These are phyloP conservation scores for Cetraspora pellucida DNA, from an alignment of 192 early-diverging fungal genomes.

Conservation along the genomic window DNA sequence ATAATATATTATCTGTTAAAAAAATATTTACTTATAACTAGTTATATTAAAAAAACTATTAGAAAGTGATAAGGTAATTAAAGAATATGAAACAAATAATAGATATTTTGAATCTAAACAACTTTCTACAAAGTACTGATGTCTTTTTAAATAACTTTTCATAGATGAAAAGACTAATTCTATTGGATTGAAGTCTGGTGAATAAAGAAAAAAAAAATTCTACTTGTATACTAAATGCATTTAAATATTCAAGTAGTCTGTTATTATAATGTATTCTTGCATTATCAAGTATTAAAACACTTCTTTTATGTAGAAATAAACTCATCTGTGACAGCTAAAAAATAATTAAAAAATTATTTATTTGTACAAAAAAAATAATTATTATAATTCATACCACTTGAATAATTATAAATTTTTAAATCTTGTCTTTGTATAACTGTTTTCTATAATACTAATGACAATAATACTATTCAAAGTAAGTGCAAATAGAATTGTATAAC, in stretches of 20 bases:
- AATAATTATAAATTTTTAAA: constrained; percentile 1
- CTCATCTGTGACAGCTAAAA: not conserved
- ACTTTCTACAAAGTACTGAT: constrained; percentile 6
- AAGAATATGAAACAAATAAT: not conserved
- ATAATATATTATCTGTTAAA: not conserved
- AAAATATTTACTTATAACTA: too few species aligned
- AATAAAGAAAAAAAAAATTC: constrained; percentile 18
- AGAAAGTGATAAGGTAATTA: not conserved
- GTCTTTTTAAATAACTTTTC: constrained; percentile 1
- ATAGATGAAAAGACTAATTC: constrained; percentile 7
- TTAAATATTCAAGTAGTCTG: not conserved
- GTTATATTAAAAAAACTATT: not conserved
- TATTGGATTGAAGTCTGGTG: constrained; percentile 14
- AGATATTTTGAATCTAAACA: not conserved
- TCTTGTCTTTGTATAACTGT: constrained; percentile 1
- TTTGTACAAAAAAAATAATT: not conserved
- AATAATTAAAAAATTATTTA: not conserved
- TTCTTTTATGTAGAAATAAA: not conserved
- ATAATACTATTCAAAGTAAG: not conserved
- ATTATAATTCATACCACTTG: not conserved
- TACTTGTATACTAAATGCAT: not conserved
- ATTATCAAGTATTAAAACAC: constrained; percentile 11
- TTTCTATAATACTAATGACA: constrained; percentile 1
- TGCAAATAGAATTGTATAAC: constrained; percentile 14
- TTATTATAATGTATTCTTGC: too few species aligned